phyloP scores from a whole-genome alignment of 495 filamentous ascomycete genomes.

The Daldinia loculata region DNA sequence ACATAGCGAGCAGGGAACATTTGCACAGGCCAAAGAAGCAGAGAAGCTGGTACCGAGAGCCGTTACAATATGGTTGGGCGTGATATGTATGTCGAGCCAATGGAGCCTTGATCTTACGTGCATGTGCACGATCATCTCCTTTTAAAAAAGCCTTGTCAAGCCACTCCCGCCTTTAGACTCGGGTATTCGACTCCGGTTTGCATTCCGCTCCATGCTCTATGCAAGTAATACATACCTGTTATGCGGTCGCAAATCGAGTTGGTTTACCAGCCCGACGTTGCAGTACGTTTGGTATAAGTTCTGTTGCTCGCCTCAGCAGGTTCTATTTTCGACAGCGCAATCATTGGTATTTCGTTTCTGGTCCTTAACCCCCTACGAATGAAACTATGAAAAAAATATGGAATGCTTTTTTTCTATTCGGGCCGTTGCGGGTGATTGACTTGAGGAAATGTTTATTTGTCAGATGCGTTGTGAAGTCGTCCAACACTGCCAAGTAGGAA shows the following conservation, averaged over 20 bases:
- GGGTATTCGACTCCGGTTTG: not conserved
- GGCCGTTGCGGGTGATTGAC: not conserved
- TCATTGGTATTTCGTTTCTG: not conserved
- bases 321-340: not conserved
- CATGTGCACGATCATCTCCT: not conserved
- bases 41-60: not conserved
- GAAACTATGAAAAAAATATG: not conserved
- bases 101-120: not conserved
- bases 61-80: not conserved
- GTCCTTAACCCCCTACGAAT: not conserved
- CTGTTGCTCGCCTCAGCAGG: not conserved
- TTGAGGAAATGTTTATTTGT: not conserved
- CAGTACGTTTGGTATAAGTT: not conserved
- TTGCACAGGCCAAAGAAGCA: not conserved
- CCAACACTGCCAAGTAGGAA: not conserved
- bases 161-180: not conserved
- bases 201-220: not conserved
- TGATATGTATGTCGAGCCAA: not conserved
- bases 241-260: not conserved
- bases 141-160: not conserved
- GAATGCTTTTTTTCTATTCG: not conserved
- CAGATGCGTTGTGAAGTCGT: too few species aligned
- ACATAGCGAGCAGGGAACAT: not conserved
- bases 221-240: not conserved
- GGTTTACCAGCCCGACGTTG: not conserved